Base-by-base conservation (phyloP, 208 protist species). In the Leishmania aethiopica region DNA sequence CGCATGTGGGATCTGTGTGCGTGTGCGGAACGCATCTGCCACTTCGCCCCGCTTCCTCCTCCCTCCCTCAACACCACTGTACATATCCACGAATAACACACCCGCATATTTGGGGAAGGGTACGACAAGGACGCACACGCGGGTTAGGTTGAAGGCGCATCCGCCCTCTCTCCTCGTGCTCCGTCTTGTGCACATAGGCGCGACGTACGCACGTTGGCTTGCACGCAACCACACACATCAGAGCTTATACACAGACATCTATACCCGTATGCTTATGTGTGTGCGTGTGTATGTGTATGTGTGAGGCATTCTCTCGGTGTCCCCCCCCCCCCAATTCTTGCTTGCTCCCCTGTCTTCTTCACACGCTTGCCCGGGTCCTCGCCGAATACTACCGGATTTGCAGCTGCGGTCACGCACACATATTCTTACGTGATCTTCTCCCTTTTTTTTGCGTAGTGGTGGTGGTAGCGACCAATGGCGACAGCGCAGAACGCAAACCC, bases 401-500 rank as follows among this genome's bases (percentile, higher is more conserved):
- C 57, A 62, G 57, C 57, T 25, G 57, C 57, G 3, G 57, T 32
- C 25, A 22, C 62, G 15, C 62, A 67, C 32, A 22, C 62, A 22
- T 19, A 22, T 8, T 69, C 62, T 40, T 69, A 40, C 62, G 62
- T 69, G 32, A 13, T 69, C n/a, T 13, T 71, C 3, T 53, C 45
- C 64, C 75, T 22, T 42, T 75, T 64, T 77, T 37, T 40, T 15
- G 13, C 5, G 45, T 32, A 19, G 37, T 47, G 5, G 37, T 72
- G 7, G 37, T 74, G 70, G 7, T 10, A 35, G 70, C 32, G 25
- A 53, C 25, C 10, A 13, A 75, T 86, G 83, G 45, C 78, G 3
- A 69, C 64, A 0, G 32, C 84, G 42, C 64, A 84, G 67, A 88
- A 88, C 55, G 83, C 90, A 6, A 93, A 91, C 42, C 55, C 80